These are phyloP conservation scores for Vanrija pseudolonga DNA, from an alignment of 1,284 basidiomycete species.

Conservation along the genomic window DNA sequence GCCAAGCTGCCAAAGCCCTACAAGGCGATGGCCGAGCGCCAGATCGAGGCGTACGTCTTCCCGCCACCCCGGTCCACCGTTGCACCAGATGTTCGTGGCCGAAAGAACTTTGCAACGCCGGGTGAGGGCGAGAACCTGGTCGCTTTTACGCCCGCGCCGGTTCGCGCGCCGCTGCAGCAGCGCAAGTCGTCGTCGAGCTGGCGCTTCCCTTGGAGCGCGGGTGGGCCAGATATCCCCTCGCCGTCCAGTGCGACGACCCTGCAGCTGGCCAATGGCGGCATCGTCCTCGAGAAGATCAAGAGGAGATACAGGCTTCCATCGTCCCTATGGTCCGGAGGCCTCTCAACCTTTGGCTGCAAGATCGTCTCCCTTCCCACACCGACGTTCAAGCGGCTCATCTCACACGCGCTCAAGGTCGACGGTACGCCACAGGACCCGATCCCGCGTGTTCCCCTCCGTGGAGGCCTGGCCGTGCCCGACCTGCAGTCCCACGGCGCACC, in stretches of 20 bases:
- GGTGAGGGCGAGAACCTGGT: conserved; percentile 43
- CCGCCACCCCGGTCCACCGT: conserved; percentile 47
- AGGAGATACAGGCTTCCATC: conserved; percentile 34
- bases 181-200: conserved; percentile 23
- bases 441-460: conserved; percentile 41
- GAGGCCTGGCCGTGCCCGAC: conserved; percentile 47
- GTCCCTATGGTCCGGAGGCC: conserved; percentile 40
- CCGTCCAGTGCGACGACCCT: neutral
- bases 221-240: neutral
- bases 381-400: conserved; percentile 43
- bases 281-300: conserved; percentile 5
- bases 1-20: conserved; percentile 31
- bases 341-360: conserved; percentile 39
- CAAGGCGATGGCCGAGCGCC: conserved; percentile 36
- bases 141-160: conserved; percentile 42
- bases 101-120: conserved; percentile 43
- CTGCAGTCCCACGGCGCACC: conserved; percentile 44
- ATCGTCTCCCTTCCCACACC: conserved; percentile 40
- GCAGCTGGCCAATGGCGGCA: neutral
- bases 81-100: conserved; percentile 36
- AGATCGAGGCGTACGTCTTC: conserved; percentile 50
- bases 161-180: neutral
- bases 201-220: conserved; percentile 43
- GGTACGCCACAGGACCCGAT: conserved; percentile 25
- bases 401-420: conserved; percentile 36